Evolutionary conservation across 306 rosid species (phyloP).

Genomic region (Dryas drummondii): DNA sequence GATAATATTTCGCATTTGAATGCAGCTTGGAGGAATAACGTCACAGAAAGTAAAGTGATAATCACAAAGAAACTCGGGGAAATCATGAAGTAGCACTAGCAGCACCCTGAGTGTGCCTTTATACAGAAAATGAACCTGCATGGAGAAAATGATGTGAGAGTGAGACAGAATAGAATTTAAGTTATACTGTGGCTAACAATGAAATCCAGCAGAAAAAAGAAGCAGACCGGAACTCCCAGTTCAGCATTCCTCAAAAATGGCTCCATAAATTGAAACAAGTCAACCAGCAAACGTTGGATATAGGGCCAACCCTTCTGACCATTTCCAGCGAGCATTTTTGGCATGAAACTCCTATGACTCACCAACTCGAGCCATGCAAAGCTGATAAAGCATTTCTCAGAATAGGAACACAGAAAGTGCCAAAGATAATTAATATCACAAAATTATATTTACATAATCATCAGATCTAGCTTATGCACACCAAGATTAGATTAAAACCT

Average conservation of each 20-base stretch:
- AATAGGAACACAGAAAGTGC: neutral
- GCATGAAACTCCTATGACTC: conserved; percentile 94
- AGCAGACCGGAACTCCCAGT: conserved; percentile 75
- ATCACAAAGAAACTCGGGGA: conserved; percentile 95
- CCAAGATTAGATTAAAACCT: neutral
- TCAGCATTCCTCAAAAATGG: conserved; percentile 97
- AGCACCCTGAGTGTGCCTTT: conserved; percentile 96
- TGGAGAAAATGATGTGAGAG: conserved; percentile 4
- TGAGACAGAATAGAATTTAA: neutral
- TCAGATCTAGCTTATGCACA: neutral
- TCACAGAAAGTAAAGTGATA: conserved; percentile 96
- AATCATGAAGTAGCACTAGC: conserved; percentile 94
- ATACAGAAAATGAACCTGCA: conserved; percentile 80
- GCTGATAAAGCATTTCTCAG: conserved; percentile 49
- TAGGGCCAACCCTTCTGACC: conserved; percentile 92
- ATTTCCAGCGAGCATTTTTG: conserved; percentile 89
- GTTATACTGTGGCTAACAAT: conserved; percentile 10
- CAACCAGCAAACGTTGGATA: conserved; percentile 86
- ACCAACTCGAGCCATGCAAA: conserved; percentile 99
- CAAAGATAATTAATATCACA: conserved; percentile 5
- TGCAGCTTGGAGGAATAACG: conserved; percentile 95
- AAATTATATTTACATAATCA: neutral
- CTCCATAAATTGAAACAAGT: conserved; percentile 92
- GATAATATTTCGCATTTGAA: conserved; percentile 95
- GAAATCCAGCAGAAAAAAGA: conserved; percentile 6